Evolutionary conservation across 441 rosid species (phyloP).

Genomic region (Macaranga tanarius): DNA sequence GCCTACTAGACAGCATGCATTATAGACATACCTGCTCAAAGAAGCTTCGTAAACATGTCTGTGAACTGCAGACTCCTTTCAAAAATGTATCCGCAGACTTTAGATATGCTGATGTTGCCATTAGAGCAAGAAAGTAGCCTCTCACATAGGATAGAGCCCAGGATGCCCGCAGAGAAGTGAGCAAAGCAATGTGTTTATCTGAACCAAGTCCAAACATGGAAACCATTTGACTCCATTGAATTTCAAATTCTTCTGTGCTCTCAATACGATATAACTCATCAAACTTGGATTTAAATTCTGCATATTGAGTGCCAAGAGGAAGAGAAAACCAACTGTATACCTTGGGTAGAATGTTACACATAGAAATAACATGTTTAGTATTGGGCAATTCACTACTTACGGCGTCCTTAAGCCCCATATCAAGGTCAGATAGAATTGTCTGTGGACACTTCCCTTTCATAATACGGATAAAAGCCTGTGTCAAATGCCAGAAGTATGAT

Average conservation of each 20-base stretch:
- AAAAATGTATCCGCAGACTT: constrained; percentile 57
- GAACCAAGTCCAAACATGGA: constrained; percentile 68
- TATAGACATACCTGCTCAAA: constrained; percentile 69
- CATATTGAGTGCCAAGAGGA: constrained; percentile 63
- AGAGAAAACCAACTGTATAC: constrained; percentile 79
- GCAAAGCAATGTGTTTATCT: constrained; percentile 75
- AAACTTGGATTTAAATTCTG: constrained; percentile 71
- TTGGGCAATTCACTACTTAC: constrained; percentile 66
- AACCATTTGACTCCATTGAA: constrained; percentile 69
- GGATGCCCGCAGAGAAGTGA: constrained; percentile 52
- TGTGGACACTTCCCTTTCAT: constrained; percentile 76
- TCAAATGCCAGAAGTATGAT: constrained; percentile 37
- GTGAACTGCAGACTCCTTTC: constrained; percentile 53
- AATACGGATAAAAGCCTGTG: constrained; percentile 76
- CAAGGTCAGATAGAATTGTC: constrained; percentile 77
- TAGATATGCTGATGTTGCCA: constrained; percentile 54
- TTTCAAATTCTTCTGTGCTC: constrained; percentile 65
- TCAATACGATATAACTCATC: constrained; percentile 55
- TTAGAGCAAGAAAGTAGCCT: constrained; percentile 71
- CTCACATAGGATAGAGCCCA: constrained; percentile 66
- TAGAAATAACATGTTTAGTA: constrained; percentile 62
- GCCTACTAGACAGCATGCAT: not conserved
- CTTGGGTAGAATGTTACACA: constrained; percentile 62
- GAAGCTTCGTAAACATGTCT: constrained; percentile 60
- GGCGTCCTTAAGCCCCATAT: constrained; percentile 69